Conservation (phyloP, 495 filamentous ascomycete species). For the Daldinia childiae region DNA sequence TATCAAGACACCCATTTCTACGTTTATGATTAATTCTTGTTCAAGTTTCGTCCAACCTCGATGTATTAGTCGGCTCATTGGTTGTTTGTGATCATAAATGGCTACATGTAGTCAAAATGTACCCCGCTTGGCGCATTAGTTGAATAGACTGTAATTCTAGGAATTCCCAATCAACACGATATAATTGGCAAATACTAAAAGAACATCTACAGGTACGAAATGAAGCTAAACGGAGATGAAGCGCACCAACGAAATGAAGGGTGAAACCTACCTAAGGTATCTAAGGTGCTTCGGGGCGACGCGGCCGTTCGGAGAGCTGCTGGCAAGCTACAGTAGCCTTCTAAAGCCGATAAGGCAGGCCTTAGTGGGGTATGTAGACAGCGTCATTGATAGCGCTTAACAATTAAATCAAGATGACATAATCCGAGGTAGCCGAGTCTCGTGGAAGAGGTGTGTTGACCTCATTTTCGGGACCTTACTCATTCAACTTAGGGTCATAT, state of each 20-base stretch:
- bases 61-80: no score
- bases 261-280: background rate
- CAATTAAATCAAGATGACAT: constrained; percentile 30
- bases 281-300: background rate
- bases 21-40: background rate
- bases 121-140: background rate
- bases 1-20: background rate
- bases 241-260: background rate
- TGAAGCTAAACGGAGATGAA: background rate
- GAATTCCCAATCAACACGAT: background rate
- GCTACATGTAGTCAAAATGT: background rate
- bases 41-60: background rate
- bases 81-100: background rate
- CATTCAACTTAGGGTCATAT: background rate
- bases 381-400: constrained; percentile 25
- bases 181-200: background rate
- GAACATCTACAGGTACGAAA: background rate
- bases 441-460: constrained; percentile 30
- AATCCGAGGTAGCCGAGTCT: constrained; percentile 3
- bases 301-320: constrained; percentile 13
- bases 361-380: background rate
- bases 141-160: background rate
- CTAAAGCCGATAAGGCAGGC: background rate
- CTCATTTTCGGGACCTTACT: background rate
- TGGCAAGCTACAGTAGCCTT: background rate